Percentiles rank a stretch among this genome's conserved stretches.
These are phyloP conservation scores for Fibroporia radiculosa DNA, from an alignment of 768 basidiomycete genomes.

Conservation along the genomic window DNA sequence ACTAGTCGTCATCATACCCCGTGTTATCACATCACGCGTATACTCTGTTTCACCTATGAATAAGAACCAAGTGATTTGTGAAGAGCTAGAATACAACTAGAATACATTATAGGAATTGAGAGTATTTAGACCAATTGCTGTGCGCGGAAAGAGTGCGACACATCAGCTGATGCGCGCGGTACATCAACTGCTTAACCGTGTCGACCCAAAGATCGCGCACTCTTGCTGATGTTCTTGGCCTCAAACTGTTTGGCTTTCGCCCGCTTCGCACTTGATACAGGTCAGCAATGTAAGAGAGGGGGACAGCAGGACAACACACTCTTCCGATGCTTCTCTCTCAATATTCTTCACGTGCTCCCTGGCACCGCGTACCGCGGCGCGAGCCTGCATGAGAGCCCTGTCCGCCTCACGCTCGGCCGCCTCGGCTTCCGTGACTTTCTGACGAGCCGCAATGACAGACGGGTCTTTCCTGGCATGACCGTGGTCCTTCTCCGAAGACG, in stretches of 20 bases:
- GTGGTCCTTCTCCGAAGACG: slow-evolving; percentile 12
- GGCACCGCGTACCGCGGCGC: slow-evolving; percentile 39
- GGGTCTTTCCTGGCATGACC: slow-evolving; percentile 31
- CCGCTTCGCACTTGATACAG: slow-evolving; percentile 32
- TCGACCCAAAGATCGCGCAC: slow-evolving; percentile 37
- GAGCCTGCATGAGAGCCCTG: slow-evolving; percentile 37
- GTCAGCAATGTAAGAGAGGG: not conserved
- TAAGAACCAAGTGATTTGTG: too few species aligned
- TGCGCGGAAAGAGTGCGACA: too few species aligned
- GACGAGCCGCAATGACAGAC: slow-evolving; percentile 37
- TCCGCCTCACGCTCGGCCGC: slow-evolving; percentile 45
- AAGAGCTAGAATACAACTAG: too few species aligned
- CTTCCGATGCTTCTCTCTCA: slow-evolving; percentile 45
- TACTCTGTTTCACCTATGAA: too few species aligned
- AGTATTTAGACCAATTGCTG: too few species aligned
- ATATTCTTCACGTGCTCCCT: slow-evolving; percentile 38
- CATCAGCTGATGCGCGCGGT: too few species aligned
- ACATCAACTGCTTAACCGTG: too few species aligned
- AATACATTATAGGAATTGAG: too few species aligned
- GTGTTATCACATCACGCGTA: too few species aligned
- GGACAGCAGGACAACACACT: slow-evolving; percentile 29
- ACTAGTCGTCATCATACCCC: too few species aligned
- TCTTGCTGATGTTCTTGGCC: slow-evolving; percentile 42
- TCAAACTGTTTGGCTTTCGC: slow-evolving; percentile 48
- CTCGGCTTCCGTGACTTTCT: slow-evolving; percentile 45